These are phyloP conservation scores for Nothophytophthora sp. DNA, from an alignment of 352 stramenopile species.

Conservation along the genomic window DNA sequence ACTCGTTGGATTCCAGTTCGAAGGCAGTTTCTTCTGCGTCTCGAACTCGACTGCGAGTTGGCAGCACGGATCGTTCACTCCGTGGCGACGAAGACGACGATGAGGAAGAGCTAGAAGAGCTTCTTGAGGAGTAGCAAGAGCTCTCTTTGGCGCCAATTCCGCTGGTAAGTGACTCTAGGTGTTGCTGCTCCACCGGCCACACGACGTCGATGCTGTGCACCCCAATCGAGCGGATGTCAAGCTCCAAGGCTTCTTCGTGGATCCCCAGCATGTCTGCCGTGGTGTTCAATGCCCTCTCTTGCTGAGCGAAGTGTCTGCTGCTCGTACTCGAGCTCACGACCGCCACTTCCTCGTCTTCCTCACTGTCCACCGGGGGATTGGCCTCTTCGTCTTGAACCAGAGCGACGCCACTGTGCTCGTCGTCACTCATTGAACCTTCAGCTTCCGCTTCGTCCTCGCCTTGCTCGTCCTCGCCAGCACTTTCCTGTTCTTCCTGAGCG, in stretches of 20 bases:
- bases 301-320: conserved; percentile 2
- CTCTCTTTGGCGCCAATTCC: neutral
- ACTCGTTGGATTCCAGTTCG: neutral
- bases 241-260: conserved; percentile 12
- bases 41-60: neutral
- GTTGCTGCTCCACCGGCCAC: conserved; percentile 27
- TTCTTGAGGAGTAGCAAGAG: neutral
- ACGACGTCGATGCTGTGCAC: conserved; percentile 49
- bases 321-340: neutral
- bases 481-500: neutral
- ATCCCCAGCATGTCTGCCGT: neutral
- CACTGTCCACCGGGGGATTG: neutral
- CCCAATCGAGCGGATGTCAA: conserved; percentile 57
- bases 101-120: conserved; percentile 5
- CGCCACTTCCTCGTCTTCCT: neutral
- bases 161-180: neutral
- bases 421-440: neutral
- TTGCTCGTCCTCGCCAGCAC: neutral
- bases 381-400: neutral
- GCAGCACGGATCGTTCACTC: neutral
- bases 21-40: neutral
- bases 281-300: neutral
- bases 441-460: neutral
- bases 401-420: neutral
- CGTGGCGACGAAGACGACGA: neutral